Percentiles rank a stretch among this genome's conserved stretches.
Evolutionary conservation across 2,329 filamentous ascomycete species (phyloP).

Genomic region (Ophiostoma pallidulum): DNA sequence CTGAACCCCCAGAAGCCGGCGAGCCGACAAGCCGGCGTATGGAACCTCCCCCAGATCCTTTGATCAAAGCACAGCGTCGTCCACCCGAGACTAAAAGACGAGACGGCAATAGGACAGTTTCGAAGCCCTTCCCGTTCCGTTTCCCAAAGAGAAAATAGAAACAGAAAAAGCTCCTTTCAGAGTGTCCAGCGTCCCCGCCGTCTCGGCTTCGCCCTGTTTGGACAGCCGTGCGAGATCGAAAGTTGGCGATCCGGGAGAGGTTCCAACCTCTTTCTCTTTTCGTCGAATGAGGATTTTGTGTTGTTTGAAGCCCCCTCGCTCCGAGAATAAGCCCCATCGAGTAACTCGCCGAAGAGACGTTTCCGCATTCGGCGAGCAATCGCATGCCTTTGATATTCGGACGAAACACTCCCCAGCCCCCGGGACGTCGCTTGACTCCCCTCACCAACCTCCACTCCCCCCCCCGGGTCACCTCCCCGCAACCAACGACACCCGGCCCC

Average conservation of each 20-base stretch:
- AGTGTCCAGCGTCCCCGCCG: slow-evolving; percentile 13
- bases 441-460: slow-evolving; percentile 4
- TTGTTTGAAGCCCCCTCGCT: slow-evolving; percentile 61
- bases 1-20: no score
- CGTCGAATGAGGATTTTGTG: slow-evolving; percentile 13
- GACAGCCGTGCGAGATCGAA: background rate
- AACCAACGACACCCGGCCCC: slow-evolving; percentile 6
- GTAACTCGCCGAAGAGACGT: slow-evolving; percentile 57
- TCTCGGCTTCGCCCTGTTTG: no score
- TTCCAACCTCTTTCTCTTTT: background rate
- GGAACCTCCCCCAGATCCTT: no score
- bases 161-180: slow-evolving; percentile 7
- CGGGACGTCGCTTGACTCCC: slow-evolving; percentile 19
- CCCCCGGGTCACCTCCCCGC: no score
- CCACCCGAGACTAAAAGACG: background rate
- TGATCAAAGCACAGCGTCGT: no score
- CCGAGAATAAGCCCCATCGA: slow-evolving; percentile 99
- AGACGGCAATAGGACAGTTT: slow-evolving; percentile 3
- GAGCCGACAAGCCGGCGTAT: no score
- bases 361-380: slow-evolving; percentile 54
- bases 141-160: background rate
- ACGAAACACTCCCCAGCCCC: slow-evolving; percentile 65
- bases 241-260: no score
- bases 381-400: slow-evolving; percentile 94
- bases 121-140: background rate